A percentile compares a stretch with the other conserved stretches of the same genome.
phyloP scores from a whole-genome alignment of 768 basidiomycete genomes.

The Boletus rex-veris region DNA sequence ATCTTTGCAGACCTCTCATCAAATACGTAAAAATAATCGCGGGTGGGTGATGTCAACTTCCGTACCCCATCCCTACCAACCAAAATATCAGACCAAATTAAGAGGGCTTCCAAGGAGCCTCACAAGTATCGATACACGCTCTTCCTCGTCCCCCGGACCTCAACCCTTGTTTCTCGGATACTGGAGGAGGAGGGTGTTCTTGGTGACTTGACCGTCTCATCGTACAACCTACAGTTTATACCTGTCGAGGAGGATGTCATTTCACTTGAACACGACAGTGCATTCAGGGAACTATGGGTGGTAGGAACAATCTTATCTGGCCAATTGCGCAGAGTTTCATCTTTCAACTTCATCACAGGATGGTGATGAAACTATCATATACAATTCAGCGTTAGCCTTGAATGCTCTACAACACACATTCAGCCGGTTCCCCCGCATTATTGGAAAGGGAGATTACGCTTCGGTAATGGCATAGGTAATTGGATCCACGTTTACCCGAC shows the following conservation, averaged over 20 bases:
- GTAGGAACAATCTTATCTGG: constrained; percentile 44
- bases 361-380: constrained; percentile 87
- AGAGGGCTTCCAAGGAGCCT: constrained; percentile 65
- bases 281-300: constrained; percentile 88
- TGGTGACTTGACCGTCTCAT: constrained; percentile 84
- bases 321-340: background rate
- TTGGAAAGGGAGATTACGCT: constrained; percentile 91
- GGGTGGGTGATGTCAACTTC: constrained; percentile 46
- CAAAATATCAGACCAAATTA: constrained; percentile 76
- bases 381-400: constrained; percentile 85
- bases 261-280: constrained; percentile 81
- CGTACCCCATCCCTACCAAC: constrained; percentile 20
- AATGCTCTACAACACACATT: constrained; percentile 78
- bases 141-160: constrained; percentile 82
- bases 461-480: constrained; percentile 44
- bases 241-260: constrained; percentile 91
- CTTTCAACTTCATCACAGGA: constrained; percentile 50
- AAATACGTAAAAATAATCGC: constrained; percentile 86
- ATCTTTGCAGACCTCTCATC: constrained; percentile 86
- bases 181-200: constrained; percentile 97
- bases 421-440: constrained; percentile 85
- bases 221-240: constrained; percentile 92
- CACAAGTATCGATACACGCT: constrained; percentile 83
- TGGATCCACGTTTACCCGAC: background rate
- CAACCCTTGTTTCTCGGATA: constrained; percentile 79